Evolutionary conservation across 306 rosid species (phyloP), one percentile per base, ranked within the genome.

Genomic region (Cucurbita argyrosperma): DNA sequence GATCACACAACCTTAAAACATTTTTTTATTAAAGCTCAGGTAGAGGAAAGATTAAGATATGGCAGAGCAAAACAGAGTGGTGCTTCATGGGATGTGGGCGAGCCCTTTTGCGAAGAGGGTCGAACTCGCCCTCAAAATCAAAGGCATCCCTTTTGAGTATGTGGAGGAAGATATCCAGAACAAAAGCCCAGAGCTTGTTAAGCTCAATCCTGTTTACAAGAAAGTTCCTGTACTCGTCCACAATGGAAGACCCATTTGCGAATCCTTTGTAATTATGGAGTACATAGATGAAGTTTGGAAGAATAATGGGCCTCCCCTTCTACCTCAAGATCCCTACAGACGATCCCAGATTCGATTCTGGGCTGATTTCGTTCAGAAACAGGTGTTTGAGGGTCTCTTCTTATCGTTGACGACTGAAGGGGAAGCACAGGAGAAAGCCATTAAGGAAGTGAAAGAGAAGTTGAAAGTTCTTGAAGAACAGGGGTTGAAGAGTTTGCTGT

Each of bases 231-330:
- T 83, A 30, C 81, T 83, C 5, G 72, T 83, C 23, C 83, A 79
- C 38, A 52, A 79, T 6, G 81, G 79, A 60, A 81, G 78, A 43
- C 74, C 84, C 47, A 67, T 82, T 26, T 54, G 70, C 0, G 81
- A 82, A 72, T 82, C 83, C 6, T 15, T 9, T 40, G 18, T 82
- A 57, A 79, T 82, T 19, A 55, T 79, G 1, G 83, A 82, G 39
- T 82, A 82, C 69, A 65, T 79, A 15, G 83, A 79, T 10, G 83
- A 79, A 59, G 80, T 80, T 18, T 82, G 85, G 81, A 82, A 52
- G 5, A 65, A 10, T 12, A 14, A 15, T 18, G 47, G 45, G 10
- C 74, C 79, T 72, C 12, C 2, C 40, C 59, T 82, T 35, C 49
- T 82, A 5, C 85, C 83, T 11, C 51, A 76, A 51, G 74, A 76